These are phyloP conservation scores for Salvia sclarea DNA, from an alignment of 305 asterid genomes.

Conservation along the genomic window DNA sequence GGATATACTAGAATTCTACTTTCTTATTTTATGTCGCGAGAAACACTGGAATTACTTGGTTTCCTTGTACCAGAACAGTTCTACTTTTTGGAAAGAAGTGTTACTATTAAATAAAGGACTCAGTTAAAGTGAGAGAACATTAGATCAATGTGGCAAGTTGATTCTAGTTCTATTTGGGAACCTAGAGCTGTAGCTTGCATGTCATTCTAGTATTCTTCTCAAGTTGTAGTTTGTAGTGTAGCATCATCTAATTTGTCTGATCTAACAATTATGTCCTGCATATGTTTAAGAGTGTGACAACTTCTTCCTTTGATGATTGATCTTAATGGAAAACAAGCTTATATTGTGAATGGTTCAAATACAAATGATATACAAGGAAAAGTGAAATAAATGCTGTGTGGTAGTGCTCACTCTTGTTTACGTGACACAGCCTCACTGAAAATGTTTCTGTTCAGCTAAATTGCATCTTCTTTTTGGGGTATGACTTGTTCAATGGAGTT, in stretches of 20 bases:
- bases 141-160: neutral
- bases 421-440: neutral
- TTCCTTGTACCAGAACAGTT: slow-evolving; percentile 13
- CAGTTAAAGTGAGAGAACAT: neutral
- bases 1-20: slow-evolving; percentile 8
- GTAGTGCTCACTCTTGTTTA: slow-evolving; percentile 4
- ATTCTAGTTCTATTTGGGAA: neutral
- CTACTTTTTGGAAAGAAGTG: neutral
- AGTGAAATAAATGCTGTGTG: neutral
- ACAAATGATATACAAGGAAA: neutral
- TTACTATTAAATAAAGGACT: neutral
- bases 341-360: neutral
- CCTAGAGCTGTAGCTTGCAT: slow-evolving; percentile 1
- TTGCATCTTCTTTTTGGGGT: neutral
- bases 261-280: neutral
- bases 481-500: slow-evolving; percentile 17
- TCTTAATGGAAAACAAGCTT: neutral
- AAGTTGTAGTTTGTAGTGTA: slow-evolving; percentile 10
- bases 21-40: slow-evolving; percentile 1
- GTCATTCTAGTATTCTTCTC: neutral
- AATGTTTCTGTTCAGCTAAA: neutral
- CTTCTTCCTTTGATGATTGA: neutral
- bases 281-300: slow-evolving; percentile 2
- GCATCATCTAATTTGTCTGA: neutral
- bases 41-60: neutral